Conservation (phyloP, 495 filamentous ascomycete genomes). For the Penicillium riverlandense region DNA sequence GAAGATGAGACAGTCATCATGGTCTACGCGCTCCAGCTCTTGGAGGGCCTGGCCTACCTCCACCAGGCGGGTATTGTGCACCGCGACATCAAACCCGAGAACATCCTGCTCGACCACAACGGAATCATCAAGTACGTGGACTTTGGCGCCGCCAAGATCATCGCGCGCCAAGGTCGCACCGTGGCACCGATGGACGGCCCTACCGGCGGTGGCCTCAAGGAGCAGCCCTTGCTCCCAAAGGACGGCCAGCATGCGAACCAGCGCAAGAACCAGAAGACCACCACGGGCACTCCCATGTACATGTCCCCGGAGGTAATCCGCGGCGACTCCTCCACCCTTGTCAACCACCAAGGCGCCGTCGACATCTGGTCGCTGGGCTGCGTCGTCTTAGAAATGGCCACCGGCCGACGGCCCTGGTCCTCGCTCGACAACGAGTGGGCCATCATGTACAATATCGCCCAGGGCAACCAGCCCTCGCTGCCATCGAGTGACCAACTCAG, state of each 20-base stretch:
- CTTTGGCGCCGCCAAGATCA: slow-evolving; percentile 96
- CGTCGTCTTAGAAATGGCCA: slow-evolving; percentile 96
- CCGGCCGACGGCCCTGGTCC: slow-evolving; percentile 92
- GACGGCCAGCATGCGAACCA: slow-evolving; percentile 22
- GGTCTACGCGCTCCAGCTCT: slow-evolving; percentile 93
- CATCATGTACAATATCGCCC: slow-evolving; percentile 99
- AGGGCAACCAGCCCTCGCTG: slow-evolving; percentile 84
- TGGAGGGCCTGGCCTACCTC: slow-evolving; percentile 92
- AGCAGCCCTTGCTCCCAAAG: slow-evolving; percentile 18
- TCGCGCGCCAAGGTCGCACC: slow-evolving; percentile 88
- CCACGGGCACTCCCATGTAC: slow-evolving; percentile 99
- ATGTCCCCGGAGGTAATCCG: slow-evolving; percentile 99
- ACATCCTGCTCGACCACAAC: slow-evolving; percentile 95
- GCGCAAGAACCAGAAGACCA: slow-evolving; percentile 73
- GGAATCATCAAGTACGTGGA: slow-evolving; percentile 99
- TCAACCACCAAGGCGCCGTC: slow-evolving; percentile 73
- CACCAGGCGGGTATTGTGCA: slow-evolving; percentile 88
- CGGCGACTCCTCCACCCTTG: slow-evolving; percentile 51
- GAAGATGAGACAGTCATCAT: slow-evolving; percentile 97
- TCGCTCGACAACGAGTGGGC: slow-evolving; percentile 98
- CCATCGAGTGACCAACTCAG: slow-evolving; percentile 79
- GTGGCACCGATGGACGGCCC: slow-evolving; percentile 55
- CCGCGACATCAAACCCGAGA: slow-evolving; percentile 97
- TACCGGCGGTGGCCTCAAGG: slow-evolving; percentile 31
- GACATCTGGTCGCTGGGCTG: slow-evolving; percentile 98